Evolutionary conservation across 345 rosid species (phyloP), one percentile per base, ranked within the genome.

Genomic region (Carallia brachiata): DNA sequence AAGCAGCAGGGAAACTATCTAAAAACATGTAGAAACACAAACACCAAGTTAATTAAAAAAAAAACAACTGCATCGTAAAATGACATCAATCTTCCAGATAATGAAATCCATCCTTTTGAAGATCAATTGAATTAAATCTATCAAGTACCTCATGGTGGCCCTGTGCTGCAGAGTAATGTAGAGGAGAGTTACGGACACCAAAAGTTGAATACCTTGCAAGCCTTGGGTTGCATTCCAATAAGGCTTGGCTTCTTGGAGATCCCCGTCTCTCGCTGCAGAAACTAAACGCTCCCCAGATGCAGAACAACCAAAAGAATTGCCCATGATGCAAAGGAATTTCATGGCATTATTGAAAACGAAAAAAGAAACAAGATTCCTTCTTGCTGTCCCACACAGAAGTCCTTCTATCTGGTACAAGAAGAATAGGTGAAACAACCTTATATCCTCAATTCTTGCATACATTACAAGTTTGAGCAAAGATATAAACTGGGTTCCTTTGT

Each of bases 201-300:
- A 95, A 92, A 73, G 99, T 95, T 0, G 97, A 92, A 79, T 92
- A 95, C 57, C 92, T 86, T 39, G 87, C 95, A 28, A 95, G 97
- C 73, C 97, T 88, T 68, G 97, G 99, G 63, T 92, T 95, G 78
- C 84, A 95, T 78, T 92, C 97, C 79, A 95, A 65, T 17, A 95
- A 87, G 77, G 97, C 99, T 73, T 95, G 7, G 99, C 97, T 75
- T 95, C 99, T 63, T 89, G 97, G 75, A 95, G 81, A 80, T 95
- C 99, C 12, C 97, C 97, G 80, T 95, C 99, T 85, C 97, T 87
- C 36, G 97, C 99, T 10, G 97, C 99, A 0, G 99, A 91, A 72
- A 95, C 97, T 76, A 95, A 80, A 56, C 97, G 89, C 67, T 95
- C 99, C 73, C 99, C 99, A n/a, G 97, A 92, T 19, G 97, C 99